Evolutionary conservation across 805 yeast genomes (phyloP).

Genomic region (Yarrowia hollandica): DNA sequence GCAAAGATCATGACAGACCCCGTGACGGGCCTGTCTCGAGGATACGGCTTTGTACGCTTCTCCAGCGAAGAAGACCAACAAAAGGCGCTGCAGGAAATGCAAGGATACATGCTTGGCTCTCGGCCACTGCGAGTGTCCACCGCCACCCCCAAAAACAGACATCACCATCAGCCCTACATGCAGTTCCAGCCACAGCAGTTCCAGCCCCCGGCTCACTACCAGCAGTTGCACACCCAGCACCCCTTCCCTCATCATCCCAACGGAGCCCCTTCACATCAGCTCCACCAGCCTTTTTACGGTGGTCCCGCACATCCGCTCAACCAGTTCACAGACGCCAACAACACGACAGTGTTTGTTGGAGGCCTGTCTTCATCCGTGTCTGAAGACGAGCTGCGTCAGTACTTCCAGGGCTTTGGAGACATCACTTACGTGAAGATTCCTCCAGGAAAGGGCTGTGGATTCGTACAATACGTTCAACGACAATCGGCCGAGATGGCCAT

Average conservation of each 20-base stretch:
- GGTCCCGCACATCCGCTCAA: conserved; percentile 42
- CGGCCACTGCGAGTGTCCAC: conserved; percentile 77
- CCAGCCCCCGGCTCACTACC: conserved; percentile 30
- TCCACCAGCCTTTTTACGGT: conserved; percentile 32
- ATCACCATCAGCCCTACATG: conserved; percentile 33
- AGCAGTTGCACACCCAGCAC: conserved; percentile 28
- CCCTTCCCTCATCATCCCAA: conserved; percentile 21
- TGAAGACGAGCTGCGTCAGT: conserved; percentile 56
- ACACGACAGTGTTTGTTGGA: conserved; percentile 82
- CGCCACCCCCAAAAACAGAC: conserved; percentile 55
- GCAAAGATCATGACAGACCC: conserved; percentile 80
- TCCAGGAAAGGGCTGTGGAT: conserved; percentile 80
- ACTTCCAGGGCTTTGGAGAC: conserved; percentile 71
- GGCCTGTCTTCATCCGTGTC: conserved; percentile 62
- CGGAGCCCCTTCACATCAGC: conserved; percentile 33
- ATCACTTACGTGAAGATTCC: conserved; percentile 64
- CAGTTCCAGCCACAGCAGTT: conserved; percentile 27
- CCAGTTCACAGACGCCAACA: conserved; percentile 75
- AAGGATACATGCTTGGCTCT: conserved; percentile 68
- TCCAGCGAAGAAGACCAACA: conserved; percentile 63
- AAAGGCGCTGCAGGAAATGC: conserved; percentile 76
- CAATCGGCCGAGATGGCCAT: conserved; percentile 85
- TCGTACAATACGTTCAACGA: conserved; percentile 76
- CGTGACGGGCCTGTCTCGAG: conserved; percentile 67
- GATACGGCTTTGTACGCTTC: conserved; percentile 89